phyloP scores from a whole-genome alignment of 768 basidiomycete species.

The Lactarius vividus region DNA sequence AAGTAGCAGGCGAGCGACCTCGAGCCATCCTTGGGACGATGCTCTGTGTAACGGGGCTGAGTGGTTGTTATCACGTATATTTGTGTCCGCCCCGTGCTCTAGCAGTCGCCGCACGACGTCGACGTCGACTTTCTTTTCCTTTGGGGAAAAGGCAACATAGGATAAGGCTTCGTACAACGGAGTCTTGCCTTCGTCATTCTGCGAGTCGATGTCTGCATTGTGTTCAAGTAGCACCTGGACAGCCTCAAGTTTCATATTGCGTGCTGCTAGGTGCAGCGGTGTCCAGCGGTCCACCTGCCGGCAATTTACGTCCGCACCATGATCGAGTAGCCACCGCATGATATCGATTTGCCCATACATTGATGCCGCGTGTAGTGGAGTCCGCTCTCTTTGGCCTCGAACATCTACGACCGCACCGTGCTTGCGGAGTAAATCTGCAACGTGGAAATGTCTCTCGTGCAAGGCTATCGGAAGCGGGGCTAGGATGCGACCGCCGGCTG shows the following conservation, averaged over 20 bases:
- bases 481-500: neutral
- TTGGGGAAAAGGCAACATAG: fast-evolving
- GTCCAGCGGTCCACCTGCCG: neutral
- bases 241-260: neutral
- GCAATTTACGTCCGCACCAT: neutral
- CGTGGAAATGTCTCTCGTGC: neutral
- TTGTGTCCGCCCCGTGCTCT: neutral
- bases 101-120: neutral
- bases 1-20: neutral
- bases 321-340: neutral
- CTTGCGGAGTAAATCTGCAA: neutral
- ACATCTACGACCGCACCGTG: neutral
- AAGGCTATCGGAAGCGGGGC: neutral
- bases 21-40: neutral
- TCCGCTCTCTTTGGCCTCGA: neutral
- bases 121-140: neutral
- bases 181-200: neutral
- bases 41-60: neutral
- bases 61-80: neutral
- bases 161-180: neutral
- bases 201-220: neutral
- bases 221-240: neutral
- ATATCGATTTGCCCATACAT: neutral
- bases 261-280: neutral
- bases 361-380: neutral